Conservation (phyloP, 2,329 filamentous ascomycete genomes). For the Fusarium agapanthi region DNA sequence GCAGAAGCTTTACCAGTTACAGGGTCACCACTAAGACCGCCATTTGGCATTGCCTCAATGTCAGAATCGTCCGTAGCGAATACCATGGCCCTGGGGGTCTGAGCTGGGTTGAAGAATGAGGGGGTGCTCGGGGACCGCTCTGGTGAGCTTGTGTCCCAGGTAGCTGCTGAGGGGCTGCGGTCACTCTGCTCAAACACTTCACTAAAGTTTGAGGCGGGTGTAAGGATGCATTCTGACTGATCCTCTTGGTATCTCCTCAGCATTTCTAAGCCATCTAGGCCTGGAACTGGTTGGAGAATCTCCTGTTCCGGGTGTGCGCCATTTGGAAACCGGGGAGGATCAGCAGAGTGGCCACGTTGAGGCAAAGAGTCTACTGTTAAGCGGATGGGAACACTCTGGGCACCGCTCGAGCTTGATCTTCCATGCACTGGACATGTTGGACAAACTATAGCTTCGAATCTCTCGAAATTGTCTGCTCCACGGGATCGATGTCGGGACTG, state of each 20-base stretch:
- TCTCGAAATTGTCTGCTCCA: neutral
- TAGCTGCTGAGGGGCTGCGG: conserved; percentile 20
- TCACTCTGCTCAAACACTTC: conserved; percentile 30
- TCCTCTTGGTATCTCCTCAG: neutral
- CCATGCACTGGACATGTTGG: conserved; percentile 23
- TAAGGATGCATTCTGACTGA: neutral
- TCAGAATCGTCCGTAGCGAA: conserved; percentile 4
- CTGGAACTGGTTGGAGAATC: neutral
- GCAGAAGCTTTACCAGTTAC: neutral
- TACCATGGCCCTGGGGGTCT: conserved; percentile 43
- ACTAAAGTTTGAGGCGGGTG: neutral
- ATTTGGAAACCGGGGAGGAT: conserved; percentile 20
- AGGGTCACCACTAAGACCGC: neutral
- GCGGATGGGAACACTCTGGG: neutral
- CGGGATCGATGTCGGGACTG: neutral
- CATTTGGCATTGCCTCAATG: neutral
- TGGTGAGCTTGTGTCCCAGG: conserved; percentile 12
- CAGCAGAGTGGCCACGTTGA: conserved; percentile 1
- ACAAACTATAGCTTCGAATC: conserved; percentile 9
- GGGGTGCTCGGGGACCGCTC: conserved; percentile 28
- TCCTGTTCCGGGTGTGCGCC: conserved; percentile 44
- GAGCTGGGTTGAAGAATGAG: conserved; percentile 35
- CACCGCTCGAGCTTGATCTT: neutral
- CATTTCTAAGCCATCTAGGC: neutral
- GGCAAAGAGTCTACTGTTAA: neutral